These are phyloP conservation scores for Tetrapisispora namnaoensis DNA, from an alignment of 805 yeast genomes.

Conservation along the genomic window DNA sequence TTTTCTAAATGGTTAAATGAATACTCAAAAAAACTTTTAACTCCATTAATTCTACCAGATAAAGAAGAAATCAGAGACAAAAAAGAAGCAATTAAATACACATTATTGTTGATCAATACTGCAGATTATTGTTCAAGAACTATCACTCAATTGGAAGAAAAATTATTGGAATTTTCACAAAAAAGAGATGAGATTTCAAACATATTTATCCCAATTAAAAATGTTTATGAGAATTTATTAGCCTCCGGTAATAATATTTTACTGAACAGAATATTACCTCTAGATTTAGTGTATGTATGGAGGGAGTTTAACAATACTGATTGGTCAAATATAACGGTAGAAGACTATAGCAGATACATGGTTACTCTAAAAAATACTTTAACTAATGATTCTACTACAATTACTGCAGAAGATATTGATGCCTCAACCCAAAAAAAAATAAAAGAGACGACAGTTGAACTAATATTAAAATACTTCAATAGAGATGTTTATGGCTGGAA, in stretches of 20 bases:
- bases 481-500: constrained; percentile 65
- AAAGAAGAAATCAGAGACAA: constrained; percentile 34
- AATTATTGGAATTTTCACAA: constrained; percentile 32
- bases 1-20: constrained; percentile 58
- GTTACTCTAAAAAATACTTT: constrained; percentile 44
- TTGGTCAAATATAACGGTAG: constrained; percentile 61
- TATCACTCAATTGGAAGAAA: constrained; percentile 64
- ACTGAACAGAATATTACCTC: constrained; percentile 43
- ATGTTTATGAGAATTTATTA: constrained; percentile 47
- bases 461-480: constrained; percentile 48
- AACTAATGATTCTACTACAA: constrained; percentile 1
- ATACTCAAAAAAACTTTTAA: constrained; percentile 44
- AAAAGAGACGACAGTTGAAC: constrained; percentile 14
- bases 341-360: constrained; percentile 65
- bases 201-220: constrained; percentile 46
- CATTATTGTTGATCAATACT: constrained; percentile 71
- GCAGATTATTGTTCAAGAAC: constrained; percentile 84
- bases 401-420: constrained; percentile 16
- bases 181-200: constrained; percentile 34
- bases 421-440: neutral
- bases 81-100: constrained; percentile 51
- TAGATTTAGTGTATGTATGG: constrained; percentile 65
- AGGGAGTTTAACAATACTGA: constrained; percentile 69
- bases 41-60: constrained; percentile 38
- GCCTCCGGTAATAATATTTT: constrained; percentile 47